Evolutionary conservation across 75 land plant species (phyloP).

Genomic region (Gnetum montanum): DNA sequence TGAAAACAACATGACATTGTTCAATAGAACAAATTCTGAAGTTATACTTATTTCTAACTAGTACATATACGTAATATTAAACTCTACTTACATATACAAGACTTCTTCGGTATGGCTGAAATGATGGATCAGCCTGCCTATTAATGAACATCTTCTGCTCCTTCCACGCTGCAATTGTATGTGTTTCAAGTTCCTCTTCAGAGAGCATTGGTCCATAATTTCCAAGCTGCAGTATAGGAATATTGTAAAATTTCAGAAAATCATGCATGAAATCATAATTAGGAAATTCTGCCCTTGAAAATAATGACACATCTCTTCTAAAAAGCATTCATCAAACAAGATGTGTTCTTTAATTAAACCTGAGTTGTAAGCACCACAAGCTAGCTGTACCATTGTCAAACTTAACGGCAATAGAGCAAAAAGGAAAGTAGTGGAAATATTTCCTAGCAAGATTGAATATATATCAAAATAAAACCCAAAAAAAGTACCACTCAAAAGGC

Average conservation of each 20-base stretch:
- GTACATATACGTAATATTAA: conserved; percentile 1
- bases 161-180: conserved; percentile 96
- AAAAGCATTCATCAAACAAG: neutral
- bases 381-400: no score
- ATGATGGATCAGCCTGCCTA: conserved; percentile 11
- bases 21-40: neutral
- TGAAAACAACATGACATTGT: neutral
- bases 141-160: conserved; percentile 41
- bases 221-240: conserved; percentile 51
- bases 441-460: no score
- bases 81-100: conserved; percentile 42
- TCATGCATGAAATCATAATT: neutral
- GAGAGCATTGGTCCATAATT: conserved; percentile 74
- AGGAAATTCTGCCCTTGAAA: neutral
- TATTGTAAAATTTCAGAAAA: neutral
- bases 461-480: no score
- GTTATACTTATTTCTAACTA: neutral
- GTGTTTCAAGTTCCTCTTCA: conserved; percentile 96
- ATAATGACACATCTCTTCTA: neutral
- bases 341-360: neutral
- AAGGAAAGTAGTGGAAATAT: no score
- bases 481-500: no score
- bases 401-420: no score
- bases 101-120: conserved; percentile 7
- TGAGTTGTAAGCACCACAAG: neutral